Percentiles rank a stretch among this genome's conserved stretches.
These are phyloP conservation scores for Echria macrotheca DNA, from an alignment of 495 filamentous ascomycete species.

Conservation along the genomic window DNA sequence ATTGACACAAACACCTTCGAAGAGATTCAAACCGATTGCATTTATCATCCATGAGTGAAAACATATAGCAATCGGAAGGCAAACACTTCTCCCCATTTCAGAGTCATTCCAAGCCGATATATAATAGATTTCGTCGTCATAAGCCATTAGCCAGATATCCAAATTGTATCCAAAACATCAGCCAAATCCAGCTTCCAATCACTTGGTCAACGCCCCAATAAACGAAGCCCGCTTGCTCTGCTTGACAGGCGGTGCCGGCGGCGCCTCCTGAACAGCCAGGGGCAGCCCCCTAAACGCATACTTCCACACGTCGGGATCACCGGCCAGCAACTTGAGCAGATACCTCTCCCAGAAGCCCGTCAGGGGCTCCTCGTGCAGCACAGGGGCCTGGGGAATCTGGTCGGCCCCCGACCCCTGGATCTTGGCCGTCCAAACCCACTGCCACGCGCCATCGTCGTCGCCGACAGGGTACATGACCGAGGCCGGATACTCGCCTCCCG, in stretches of 20 bases:
- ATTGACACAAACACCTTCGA: no score
- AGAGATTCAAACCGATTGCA: no score
- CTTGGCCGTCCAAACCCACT: slow-evolving; percentile 22
- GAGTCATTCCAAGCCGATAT: no score
- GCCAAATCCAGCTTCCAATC: no score
- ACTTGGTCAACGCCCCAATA: neutral
- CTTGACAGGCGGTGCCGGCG: neutral
- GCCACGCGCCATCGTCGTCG: slow-evolving; percentile 19
- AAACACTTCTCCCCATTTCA: no score
- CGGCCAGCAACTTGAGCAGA: slow-evolving; percentile 18
- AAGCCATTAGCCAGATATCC: no score
- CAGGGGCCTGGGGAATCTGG: slow-evolving; percentile 19
- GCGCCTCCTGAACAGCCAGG: neutral
- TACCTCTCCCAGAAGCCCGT: slow-evolving; percentile 30
- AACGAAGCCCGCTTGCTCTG: neutral
- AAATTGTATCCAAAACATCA: no score
- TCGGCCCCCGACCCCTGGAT: slow-evolving; percentile 8
- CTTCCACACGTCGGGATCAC: slow-evolving; percentile 27
- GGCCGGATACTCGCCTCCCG: slow-evolving; percentile 14
- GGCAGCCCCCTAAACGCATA: slow-evolving; percentile 15
- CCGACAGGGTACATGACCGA: slow-evolving; percentile 19
- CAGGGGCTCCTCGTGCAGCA: slow-evolving; percentile 27
- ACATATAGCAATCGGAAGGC: no score
- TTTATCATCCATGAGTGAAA: no score
- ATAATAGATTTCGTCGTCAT: no score